Conservation (phyloP, 2,329 filamentous ascomycete species). For the Elsinoe fawcettii region DNA sequence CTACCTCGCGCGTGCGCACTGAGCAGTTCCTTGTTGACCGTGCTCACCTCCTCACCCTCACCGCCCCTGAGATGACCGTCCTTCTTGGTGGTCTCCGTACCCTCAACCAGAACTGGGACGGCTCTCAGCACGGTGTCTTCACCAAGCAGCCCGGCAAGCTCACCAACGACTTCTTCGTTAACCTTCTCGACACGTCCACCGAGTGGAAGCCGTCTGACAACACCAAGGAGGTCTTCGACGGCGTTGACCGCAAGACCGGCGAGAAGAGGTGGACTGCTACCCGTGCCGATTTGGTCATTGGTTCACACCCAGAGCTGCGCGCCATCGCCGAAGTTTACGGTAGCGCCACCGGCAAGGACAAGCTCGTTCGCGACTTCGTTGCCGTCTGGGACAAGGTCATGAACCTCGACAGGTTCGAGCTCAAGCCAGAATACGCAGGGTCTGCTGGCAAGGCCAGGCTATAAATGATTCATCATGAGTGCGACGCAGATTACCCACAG, state of each 20-base stretch:
- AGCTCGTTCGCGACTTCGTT: conserved; percentile 66
- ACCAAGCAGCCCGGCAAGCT: conserved; percentile 60
- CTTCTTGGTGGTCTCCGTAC: conserved; percentile 65
- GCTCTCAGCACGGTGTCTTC: conserved; percentile 58
- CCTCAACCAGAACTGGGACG: conserved; percentile 63
- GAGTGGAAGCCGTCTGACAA: conserved; percentile 52
- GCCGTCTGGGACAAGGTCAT: conserved; percentile 66
- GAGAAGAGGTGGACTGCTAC: conserved; percentile 61
- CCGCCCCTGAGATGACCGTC: conserved; percentile 62
- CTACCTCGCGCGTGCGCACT: conserved; percentile 51
- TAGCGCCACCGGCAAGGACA: conserved; percentile 49
- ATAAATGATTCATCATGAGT: conserved; percentile 11
- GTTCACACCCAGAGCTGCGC: conserved; percentile 65
- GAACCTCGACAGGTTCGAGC: conserved; percentile 63
- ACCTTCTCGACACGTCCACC: conserved; percentile 61
- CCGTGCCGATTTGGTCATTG: conserved; percentile 62
- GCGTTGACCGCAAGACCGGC: conserved; percentile 57
- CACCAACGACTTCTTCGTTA: conserved; percentile 76
- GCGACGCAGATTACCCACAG: neutral
- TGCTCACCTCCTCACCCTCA: conserved; percentile 62
- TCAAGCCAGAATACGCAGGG: conserved; percentile 24
- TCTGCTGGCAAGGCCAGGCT: conserved; percentile 16
- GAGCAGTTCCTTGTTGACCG: conserved; percentile 67
- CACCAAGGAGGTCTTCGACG: conserved; percentile 54
- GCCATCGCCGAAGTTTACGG: conserved; percentile 65